Base-by-base conservation (phyloP, 139 green algal genomes). In the Auxenochlorella pyrenoidosa region DNA sequence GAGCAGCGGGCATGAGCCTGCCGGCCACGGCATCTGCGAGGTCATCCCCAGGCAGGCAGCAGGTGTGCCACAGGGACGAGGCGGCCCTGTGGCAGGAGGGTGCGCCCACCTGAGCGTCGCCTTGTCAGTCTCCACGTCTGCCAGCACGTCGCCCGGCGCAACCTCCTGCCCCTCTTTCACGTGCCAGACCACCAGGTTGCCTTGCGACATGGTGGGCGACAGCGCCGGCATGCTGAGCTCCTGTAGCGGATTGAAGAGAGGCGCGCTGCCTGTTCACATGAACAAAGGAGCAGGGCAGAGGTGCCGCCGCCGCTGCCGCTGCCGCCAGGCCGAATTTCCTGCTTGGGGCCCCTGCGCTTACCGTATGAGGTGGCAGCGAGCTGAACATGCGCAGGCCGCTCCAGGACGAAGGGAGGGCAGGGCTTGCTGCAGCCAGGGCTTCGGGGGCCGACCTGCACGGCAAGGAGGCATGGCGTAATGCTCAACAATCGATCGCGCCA, bases 41-140 rank as follows among this genome's bases (percentile, higher is more conserved):
- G n/a, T n/a, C n/a, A n/a, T n/a, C n/a, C n/a, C n/a, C n/a, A n/a
- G n/a, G n/a, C n/a, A n/a, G n/a, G n/a, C n/a, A n/a, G n/a, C n/a
- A n/a, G n/a, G n/a, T n/a, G n/a, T n/a, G n/a, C n/a, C n/a, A n/a
- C n/a, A n/a, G n/a, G n/a, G n/a, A n/a, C n/a, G n/a, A n/a, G n/a
- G 70, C 5, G 18, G 36, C 4, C 47, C 5, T 80, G 54, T 2
- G 54, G 16, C 16, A 13, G 16, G 15, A 63, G 18, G 15, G 16
- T 8, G 88, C 47, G 95, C 75, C 5, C 84, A 84, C 78, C 75
- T 81, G 18, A 92, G 59, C 2, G 93, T 96, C 1, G 96, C 96
- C 89, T 99, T 99, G 91, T 99, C 97, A 13, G 97, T 99, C 88
- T 99, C 97, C 0, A 99, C 93, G 24, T 99, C 96, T 16, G 94